Base-by-base conservation (phyloP, 345 rosid genomes). In the Gossypium australe region DNA sequence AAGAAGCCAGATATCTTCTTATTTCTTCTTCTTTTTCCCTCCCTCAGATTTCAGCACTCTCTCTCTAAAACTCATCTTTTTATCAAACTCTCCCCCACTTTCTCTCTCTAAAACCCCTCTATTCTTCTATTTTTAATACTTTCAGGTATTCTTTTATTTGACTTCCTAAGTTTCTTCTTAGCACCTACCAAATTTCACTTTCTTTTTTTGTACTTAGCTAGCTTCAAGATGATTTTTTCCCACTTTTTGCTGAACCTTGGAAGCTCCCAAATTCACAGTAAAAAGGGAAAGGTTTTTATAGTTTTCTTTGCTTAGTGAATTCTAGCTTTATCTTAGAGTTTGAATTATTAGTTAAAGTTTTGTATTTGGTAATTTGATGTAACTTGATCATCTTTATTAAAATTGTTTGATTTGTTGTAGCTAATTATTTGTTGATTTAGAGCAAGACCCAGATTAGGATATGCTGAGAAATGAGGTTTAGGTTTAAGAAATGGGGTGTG, bases 401-500 rank as follows among this genome's bases (percentile, higher is more conserved):
- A 43, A 70, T n/a, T 17, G 72, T 55, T 72, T 83, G 79, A 78
- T 82, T 76, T 72, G 72, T 80, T 73, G 17, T 59, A 55, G 25
- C 53, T 70, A 29, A 70, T 47, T 79, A 27, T 29, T 70, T 72
- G 77, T 78, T 61, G 78, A 65, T 63, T 74, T 1, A 56, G 78
- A 65, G 81, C 27, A 52, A 73, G 59, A 74, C 72, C 75, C 79
- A 74, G 62, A 38, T 70, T 75, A 58, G 82, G 77, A 77, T 44
- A 85, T 88, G 91, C 66, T 82, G 87, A 77, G 85, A 86, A 64
- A 91, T 87, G 94, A 84, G 80, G 80, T 47, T 73, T 86, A 88
- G 90, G 62, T 85, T 84, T 66, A 71, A 68, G 75, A 75, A 80
- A 94, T 94, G 98, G 98, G 98, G 80, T 94, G 98, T 84, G 98